Evolutionary conservation across 345 rosid genomes (phyloP).

Genomic region (Corchorus olitorius): DNA sequence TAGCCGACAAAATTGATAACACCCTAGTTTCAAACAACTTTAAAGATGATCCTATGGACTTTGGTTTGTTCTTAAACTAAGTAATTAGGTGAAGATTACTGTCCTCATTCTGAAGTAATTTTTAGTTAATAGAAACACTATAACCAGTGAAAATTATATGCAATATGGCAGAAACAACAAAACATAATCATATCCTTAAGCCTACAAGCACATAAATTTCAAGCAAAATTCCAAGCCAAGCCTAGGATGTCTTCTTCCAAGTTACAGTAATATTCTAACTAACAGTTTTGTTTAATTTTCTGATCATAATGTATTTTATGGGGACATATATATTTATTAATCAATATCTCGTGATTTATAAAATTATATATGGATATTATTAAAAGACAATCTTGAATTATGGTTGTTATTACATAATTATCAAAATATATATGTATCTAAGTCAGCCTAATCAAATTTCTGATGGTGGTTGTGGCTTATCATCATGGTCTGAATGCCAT

Average conservation of each 20-base stretch:
- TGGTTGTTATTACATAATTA: not conserved
- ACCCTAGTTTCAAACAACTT: slow-evolving; percentile 1
- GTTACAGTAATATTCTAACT: not conserved
- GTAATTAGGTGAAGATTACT: not conserved
- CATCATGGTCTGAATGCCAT: slow-evolving; percentile 9
- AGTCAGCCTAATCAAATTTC: not conserved
- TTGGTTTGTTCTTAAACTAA: not conserved
- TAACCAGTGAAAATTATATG: not conserved
- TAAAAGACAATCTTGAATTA: not conserved
- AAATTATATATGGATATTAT: not conserved
- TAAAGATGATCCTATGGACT: not conserved
- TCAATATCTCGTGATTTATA: not conserved
- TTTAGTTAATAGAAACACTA: not conserved
- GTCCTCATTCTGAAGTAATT: not conserved
- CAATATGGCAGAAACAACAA: not conserved
- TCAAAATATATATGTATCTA: not conserved
- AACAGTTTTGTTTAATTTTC: too few relatives aligned
- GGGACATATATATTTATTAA: not conserved
- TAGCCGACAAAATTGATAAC: slow-evolving; percentile 22
- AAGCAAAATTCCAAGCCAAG: not conserved
- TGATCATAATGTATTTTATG: not conserved
- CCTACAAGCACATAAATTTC: not conserved
- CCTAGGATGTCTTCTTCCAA: not conserved
- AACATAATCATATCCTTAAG: not conserved
- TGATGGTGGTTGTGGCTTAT: not conserved